Conservation (phyloP, 2,329 filamentous ascomycete species). For the Aulographum hederae region DNA sequence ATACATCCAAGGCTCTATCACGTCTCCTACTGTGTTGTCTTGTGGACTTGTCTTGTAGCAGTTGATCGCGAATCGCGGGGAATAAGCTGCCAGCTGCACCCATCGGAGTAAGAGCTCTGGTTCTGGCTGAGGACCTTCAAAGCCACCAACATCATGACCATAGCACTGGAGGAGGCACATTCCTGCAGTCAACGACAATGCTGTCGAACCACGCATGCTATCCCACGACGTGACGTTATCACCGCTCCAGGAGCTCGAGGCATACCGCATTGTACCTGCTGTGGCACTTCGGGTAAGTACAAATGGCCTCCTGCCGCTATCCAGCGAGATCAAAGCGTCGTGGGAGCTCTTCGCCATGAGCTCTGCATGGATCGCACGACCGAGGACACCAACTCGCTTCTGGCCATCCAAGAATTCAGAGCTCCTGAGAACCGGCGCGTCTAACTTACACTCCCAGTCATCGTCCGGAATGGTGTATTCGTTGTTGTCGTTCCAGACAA, state of each 20-base stretch:
- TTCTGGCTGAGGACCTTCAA: slow-evolving; percentile 53
- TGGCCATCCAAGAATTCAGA: slow-evolving; percentile 13
- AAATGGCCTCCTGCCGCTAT: slow-evolving; percentile 43
- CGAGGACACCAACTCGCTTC: slow-evolving; percentile 47
- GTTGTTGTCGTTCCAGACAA: slow-evolving; percentile 68
- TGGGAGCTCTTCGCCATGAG: slow-evolving; percentile 54
- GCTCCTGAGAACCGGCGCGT: slow-evolving; percentile 14
- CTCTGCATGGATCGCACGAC: slow-evolving; percentile 50
- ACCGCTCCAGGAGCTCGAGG: slow-evolving; percentile 55
- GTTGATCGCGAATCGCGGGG: slow-evolving; percentile 56
- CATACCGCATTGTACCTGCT: slow-evolving; percentile 50
- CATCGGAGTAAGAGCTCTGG: slow-evolving; percentile 55
- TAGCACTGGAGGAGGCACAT: slow-evolving; percentile 48
- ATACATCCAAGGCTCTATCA: slow-evolving; percentile 68
- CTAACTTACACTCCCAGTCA: slow-evolving; percentile 43
- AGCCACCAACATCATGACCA: slow-evolving; percentile 59
- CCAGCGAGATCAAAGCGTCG: slow-evolving; percentile 41
- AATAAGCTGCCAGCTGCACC: slow-evolving; percentile 54
- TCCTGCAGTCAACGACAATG: slow-evolving; percentile 48
- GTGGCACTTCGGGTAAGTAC: slow-evolving; percentile 55
- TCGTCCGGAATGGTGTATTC: slow-evolving; percentile 53
- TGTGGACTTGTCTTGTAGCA: slow-evolving; percentile 55
- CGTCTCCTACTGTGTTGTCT: slow-evolving; percentile 49
- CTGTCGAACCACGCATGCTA: slow-evolving; percentile 53
- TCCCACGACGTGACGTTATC: slow-evolving; percentile 61